These are phyloP conservation scores for carrot (Daucus carota) DNA, from an alignment of 129 eudicot genomes.

Conservation along the genomic window DH1_v3.0 NC_030381.2:48182501-48183000, in stretches of 20 bases:
- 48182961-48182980: conserved; percentile 60
- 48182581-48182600: background rate
- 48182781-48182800: background rate
- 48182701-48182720: background rate
- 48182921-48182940: conserved; percentile 73
- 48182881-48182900: background rate
- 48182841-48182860: background rate
- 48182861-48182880: background rate
- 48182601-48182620: background rate
- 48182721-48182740: background rate
- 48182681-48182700: background rate
- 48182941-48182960: conserved; percentile 61
- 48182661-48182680: background rate
- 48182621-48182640: background rate
- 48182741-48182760: background rate
- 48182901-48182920: conserved; percentile 69
- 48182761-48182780: background rate
- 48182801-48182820: background rate
- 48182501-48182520: no score
- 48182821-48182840: background rate
- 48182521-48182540: no score
- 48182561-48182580: background rate
- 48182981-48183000: conserved; percentile 24
- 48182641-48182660: background rate
- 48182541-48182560: background rate